phyloP scores from a whole-genome alignment of 352 stramenopile genomes.

The Salisapilia sapeloensis region DNA sequence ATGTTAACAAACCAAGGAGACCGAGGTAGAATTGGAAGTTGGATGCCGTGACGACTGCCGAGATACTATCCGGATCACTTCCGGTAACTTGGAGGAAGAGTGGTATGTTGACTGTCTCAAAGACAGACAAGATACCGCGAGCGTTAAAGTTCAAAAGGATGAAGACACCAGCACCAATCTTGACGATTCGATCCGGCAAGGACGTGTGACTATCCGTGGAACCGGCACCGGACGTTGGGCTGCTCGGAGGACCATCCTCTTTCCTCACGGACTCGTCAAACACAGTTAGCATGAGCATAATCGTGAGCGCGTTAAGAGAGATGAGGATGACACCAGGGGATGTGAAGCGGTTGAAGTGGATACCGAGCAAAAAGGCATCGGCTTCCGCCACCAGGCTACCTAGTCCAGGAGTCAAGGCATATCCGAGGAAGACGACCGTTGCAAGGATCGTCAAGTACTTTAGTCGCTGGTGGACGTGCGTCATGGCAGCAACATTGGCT shows the following conservation, averaged over 20 bases:
- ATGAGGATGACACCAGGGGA: constrained; percentile 43
- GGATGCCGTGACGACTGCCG: constrained; percentile 39
- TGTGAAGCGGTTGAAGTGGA: constrained; percentile 70
- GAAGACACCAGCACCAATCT: constrained; percentile 51
- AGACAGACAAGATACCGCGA: constrained; percentile 60
- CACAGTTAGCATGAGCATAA: constrained; percentile 36
- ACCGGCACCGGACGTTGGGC: constrained; percentile 11
- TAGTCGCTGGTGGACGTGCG: constrained; percentile 47
- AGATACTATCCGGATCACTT: constrained; percentile 27
- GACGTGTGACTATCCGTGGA: constrained; percentile 35
- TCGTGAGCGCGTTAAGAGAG: constrained; percentile 39
- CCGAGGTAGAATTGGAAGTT: constrained; percentile 76
- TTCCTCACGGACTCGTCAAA: constrained; percentile 37
- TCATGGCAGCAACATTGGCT: constrained; percentile 52
- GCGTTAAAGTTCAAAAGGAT: constrained; percentile 71
- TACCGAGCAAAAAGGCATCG: constrained; percentile 29
- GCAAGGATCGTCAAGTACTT: constrained; percentile 58
- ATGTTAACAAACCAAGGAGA: constrained; percentile 48
- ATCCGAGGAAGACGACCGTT: constrained; percentile 60
- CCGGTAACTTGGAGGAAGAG: constrained; percentile 53
- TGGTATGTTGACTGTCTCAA: constrained; percentile 76
- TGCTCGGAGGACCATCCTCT: constrained; percentile 37
- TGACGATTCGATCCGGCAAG: constrained; percentile 47
- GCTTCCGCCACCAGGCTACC: constrained; percentile 44
- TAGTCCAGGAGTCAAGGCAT: constrained; percentile 51